phyloP scores from a whole-genome alignment of 257 asterid species.

The Solanum tarapatanum region DNA sequence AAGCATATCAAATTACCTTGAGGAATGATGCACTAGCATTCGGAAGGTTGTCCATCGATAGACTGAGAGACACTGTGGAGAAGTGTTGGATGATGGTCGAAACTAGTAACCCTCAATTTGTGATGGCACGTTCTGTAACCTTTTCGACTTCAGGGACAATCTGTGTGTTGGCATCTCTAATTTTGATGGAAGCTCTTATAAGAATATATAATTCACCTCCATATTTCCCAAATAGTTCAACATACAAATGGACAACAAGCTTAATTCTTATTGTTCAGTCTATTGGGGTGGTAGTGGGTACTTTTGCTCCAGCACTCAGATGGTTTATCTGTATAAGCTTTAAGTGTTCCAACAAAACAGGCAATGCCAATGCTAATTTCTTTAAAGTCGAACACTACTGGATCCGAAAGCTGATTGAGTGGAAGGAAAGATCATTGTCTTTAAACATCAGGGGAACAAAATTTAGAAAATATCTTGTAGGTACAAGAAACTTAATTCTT shows the following conservation, averaged over 20 bases:
- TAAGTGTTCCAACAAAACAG: not conserved
- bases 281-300: conserved; percentile 9
- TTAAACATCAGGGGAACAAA: conserved; percentile 13
- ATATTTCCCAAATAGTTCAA: not conserved
- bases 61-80: not conserved
- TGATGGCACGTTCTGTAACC: conserved; percentile 32
- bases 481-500: conserved; percentile 15
- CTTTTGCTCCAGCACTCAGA: not conserved
- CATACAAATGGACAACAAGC: conserved; percentile 18
- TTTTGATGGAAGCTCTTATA: conserved; percentile 13
- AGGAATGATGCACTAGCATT: not conserved
- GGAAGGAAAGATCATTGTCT: conserved; percentile 27
- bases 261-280: conserved; percentile 19
- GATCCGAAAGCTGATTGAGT: conserved; percentile 28
- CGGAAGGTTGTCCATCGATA: not conserved
- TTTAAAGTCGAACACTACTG: conserved; percentile 22
- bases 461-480: conserved; percentile 23
- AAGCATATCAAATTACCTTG: not conserved
- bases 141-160: conserved; percentile 19
- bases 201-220: conserved; percentile 1
- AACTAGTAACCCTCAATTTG: conserved; percentile 8
- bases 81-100: conserved; percentile 10
- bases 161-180: conserved; percentile 11
- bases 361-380: not conserved
- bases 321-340: conserved; percentile 5